Evolutionary conservation across 805 yeast species (phyloP).

Genomic region (Candida coleopterorum): DNA sequence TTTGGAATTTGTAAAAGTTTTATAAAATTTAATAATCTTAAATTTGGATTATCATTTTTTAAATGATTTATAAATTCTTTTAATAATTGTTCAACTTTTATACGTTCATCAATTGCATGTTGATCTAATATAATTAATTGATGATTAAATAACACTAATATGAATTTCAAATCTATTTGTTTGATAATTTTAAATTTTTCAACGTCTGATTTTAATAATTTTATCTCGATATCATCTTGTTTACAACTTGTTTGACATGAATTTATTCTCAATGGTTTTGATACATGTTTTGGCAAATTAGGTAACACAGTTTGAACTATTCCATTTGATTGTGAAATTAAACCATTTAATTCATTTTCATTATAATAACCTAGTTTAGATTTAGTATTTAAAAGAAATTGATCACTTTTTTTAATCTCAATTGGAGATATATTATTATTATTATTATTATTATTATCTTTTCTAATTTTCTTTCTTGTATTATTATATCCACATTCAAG

Average conservation of each 20-base stretch:
- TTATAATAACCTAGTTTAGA: slow-evolving; percentile 3
- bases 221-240: background rate
- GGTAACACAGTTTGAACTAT: background rate
- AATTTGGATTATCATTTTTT: slow-evolving; percentile 10
- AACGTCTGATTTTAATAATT: slow-evolving; percentile 16
- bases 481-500: slow-evolving; percentile 5
- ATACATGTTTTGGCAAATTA: background rate
- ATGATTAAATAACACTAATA: slow-evolving; percentile 35
- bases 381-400: slow-evolving; percentile 5
- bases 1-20: background rate
- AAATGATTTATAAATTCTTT: slow-evolving; percentile 24
- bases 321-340: background rate
- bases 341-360: slow-evolving; percentile 6
- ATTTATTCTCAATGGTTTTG: background rate
- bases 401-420: slow-evolving; percentile 2
- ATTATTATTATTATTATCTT: slow-evolving; percentile 2
- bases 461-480: background rate
- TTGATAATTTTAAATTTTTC: slow-evolving; percentile 32
- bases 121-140: slow-evolving; percentile 57
- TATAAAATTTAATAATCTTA: slow-evolving; percentile 5
- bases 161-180: slow-evolving; percentile 64
- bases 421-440: slow-evolving; percentile 5
- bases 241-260: background rate
- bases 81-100: slow-evolving; percentile 52
- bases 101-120: slow-evolving; percentile 82